Percentiles rank a stretch among this genome's conserved stretches.
Conservation (phyloP, 306 rosid species). For the Lathyrus tuberosus region DNA sequence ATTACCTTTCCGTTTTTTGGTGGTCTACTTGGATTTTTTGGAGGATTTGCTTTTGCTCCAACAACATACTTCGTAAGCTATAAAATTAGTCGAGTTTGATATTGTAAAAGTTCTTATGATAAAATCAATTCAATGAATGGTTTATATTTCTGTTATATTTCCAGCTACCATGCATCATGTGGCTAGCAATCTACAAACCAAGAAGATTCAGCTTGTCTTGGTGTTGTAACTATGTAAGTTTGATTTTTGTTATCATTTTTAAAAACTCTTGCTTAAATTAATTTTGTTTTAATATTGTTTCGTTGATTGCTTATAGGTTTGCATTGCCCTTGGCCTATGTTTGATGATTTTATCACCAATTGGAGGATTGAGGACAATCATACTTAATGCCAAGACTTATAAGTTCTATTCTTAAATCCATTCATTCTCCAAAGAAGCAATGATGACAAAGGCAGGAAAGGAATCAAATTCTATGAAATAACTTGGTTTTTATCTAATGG, state of each 20-base stretch:
- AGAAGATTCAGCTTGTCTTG: constrained; percentile 69
- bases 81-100: not conserved
- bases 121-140: not conserved
- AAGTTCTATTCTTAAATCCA: constrained; percentile 46
- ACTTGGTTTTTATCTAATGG: not conserved
- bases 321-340: constrained; percentile 66
- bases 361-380: constrained; percentile 65
- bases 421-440: not conserved
- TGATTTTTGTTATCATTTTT: constrained; percentile 9
- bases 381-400: constrained; percentile 57
- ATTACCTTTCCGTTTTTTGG: constrained; percentile 81
- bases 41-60: constrained; percentile 93
- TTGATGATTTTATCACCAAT: constrained; percentile 65
- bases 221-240: constrained; percentile 75
- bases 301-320: constrained; percentile 52
- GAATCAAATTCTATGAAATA: not conserved
- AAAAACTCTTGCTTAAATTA: constrained; percentile 4
- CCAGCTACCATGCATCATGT: constrained; percentile 90
- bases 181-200: constrained; percentile 86
- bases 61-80: constrained; percentile 78
- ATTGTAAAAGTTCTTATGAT: not conserved
- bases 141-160: constrained; percentile 21
- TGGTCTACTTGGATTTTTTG: constrained; percentile 74
- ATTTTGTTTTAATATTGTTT: constrained; percentile 2
- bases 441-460: not conserved